Base-by-base conservation (phyloP, 2,329 filamentous ascomycete species). In the Aphanoascus verrucosus region DNA sequence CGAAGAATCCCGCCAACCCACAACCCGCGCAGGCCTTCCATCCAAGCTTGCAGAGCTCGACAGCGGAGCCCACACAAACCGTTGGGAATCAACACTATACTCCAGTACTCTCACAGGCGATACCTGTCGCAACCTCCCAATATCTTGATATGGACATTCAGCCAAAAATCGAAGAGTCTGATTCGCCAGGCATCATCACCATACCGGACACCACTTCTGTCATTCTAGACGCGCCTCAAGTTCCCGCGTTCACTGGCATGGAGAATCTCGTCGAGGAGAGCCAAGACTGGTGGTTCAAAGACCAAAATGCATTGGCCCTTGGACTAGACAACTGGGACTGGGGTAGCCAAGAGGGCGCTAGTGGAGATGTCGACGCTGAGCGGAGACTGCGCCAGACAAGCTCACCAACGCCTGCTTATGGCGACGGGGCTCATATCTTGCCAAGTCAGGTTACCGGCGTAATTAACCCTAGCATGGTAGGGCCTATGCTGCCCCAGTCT, bases 221-320 rank as follows among this genome's bases (percentile, higher is more conserved):
- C 15, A 40, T 7, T 32, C 15, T 54, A 34, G 31, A 44, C 12
- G 15, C 46, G 5, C 55, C 55, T 19, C 55, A 57, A 52, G 37
- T 49, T 9, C 48, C 56, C 6, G 19, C 41, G 49, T 83, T 84
- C 56, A 79, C 80, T 20, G 77, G 76, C 7, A 72, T 82, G 1
- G 79, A 83, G 35, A 77, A 78, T 43, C 66, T 85, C 4, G 74
- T 84, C 2, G 75, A 79, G 44, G 81, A 84, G 48, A 79, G 77
- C 46, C 80, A 83, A 56, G 78, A 84, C 59, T 82, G 78, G 79
- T 83, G 80, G 73, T 73, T 82, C 52, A 71, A 76, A 35, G 82
- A 86, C 61, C 81, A 85, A 60, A 76, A 72, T 15, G 77, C 78
- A 48, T 67, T 85, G 3, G 80, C 78, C 0, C 65, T 77, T 3